phyloP scores from a whole-genome alignment of 306 rosid species.

The Crotalaria pallida region DNA sequence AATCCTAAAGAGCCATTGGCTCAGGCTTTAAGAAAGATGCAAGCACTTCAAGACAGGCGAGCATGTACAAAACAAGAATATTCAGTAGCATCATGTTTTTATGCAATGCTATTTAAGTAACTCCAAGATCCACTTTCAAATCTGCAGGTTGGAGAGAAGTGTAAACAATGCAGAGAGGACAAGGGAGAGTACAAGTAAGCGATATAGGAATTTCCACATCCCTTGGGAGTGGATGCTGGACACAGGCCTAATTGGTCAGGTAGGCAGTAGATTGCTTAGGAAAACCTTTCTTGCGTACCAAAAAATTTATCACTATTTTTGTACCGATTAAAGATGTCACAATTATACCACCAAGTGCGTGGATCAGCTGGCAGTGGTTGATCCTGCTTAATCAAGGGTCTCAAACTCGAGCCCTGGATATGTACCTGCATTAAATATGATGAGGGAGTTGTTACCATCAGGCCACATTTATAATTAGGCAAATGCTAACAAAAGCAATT shows the following conservation, averaged over 20 bases:
- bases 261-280: slow-evolving; percentile 3
- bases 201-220: slow-evolving; percentile 63
- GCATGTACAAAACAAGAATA: slow-evolving; percentile 43
- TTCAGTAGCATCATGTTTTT: not conserved
- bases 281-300: no score
- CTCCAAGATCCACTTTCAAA: not conserved
- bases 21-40: slow-evolving; percentile 62
- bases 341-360: no score
- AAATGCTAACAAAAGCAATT: no score
- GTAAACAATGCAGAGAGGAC: slow-evolving; percentile 58
- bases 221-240: slow-evolving; percentile 92
- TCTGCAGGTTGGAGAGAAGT: slow-evolving; percentile 73
- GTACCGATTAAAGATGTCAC: no score
- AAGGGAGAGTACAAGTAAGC: slow-evolving; percentile 64
- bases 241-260: slow-evolving; percentile 73
- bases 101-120: not conserved
- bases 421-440: no score
- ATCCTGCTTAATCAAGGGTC: no score
- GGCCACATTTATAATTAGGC: no score
- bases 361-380: no score
- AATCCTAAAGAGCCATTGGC: slow-evolving; percentile 49
- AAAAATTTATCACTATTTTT: no score
- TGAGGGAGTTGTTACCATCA: no score
- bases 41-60: slow-evolving; percentile 96
- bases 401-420: no score